Conservation (phyloP, 1,139 yeast genomes). For the Eremothecium cymbalariae region DNA sequence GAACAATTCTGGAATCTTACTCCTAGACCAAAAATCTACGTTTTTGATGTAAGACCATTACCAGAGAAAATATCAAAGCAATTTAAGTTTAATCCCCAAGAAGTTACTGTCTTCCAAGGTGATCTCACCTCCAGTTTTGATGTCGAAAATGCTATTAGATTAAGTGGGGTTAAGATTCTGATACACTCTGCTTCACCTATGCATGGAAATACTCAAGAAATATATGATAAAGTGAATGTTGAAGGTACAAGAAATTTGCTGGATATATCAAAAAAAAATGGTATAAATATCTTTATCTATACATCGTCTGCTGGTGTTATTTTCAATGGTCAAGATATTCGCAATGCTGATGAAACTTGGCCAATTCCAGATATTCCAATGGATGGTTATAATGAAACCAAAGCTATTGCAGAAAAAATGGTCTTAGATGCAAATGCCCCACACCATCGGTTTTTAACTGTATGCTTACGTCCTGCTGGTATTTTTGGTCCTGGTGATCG, state of each 20-base stretch:
- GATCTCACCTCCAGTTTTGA: slow-evolving; percentile 74
- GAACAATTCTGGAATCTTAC: slow-evolving; percentile 66
- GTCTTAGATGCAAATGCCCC: slow-evolving; percentile 63
- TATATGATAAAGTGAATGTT: slow-evolving; percentile 86
- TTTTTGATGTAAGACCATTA: slow-evolving; percentile 83
- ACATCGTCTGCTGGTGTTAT: slow-evolving; percentile 98
- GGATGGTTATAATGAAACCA: slow-evolving; percentile 96
- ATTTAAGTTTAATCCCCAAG: slow-evolving; percentile 59
- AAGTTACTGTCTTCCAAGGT: slow-evolving; percentile 62
- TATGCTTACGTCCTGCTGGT: slow-evolving; percentile 93
- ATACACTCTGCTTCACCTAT: slow-evolving; percentile 97
- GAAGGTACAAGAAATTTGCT: slow-evolving; percentile 76
- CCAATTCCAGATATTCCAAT: slow-evolving; percentile 86
- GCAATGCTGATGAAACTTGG: slow-evolving; percentile 88
- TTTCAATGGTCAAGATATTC: slow-evolving; percentile 84
- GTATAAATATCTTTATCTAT: slow-evolving; percentile 68
- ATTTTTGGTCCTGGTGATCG: slow-evolving; percentile 98
- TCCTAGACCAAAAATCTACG: slow-evolving; percentile 71
- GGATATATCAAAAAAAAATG: slow-evolving; percentile 48
- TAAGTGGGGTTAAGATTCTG: slow-evolving; percentile 60
- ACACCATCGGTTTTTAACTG: slow-evolving; percentile 53
- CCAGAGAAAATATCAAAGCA: slow-evolving; percentile 62
- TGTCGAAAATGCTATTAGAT: slow-evolving; percentile 53
- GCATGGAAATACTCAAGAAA: slow-evolving; percentile 72
- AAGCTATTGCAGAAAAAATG: slow-evolving; percentile 81